A percentile compares a stretch with the other conserved stretches of the same genome.
Evolutionary conservation across 371 early-diverging fungal genomes (phyloP).

Genomic region (Zopfochytrium polystomum): DNA sequence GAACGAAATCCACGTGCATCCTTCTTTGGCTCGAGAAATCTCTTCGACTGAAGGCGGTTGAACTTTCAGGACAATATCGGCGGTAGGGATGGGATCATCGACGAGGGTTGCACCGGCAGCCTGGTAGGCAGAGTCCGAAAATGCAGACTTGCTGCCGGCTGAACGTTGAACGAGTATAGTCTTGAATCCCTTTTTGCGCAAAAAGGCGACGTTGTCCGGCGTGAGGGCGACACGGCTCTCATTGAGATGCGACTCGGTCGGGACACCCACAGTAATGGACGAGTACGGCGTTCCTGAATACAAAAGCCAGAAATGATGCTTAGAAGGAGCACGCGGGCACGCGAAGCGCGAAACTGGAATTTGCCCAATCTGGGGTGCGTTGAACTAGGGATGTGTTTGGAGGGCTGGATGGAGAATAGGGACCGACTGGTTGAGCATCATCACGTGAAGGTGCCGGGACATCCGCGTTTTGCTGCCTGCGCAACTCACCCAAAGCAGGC

Average conservation of each 20-base stretch:
- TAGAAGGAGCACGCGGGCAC: too few species aligned
- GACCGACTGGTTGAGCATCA: too few species aligned
- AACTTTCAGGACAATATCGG: constrained; percentile 31
- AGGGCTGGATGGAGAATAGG: too few species aligned
- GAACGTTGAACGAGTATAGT: constrained; percentile 19
- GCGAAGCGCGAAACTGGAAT: too few species aligned
- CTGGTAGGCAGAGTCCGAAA: constrained; percentile 26
- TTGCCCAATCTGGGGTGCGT: too few species aligned
- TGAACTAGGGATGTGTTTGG: too few species aligned
- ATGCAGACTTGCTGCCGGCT: constrained; percentile 25
- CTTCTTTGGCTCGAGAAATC: constrained; percentile 17
- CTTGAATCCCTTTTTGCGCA: constrained; percentile 32
- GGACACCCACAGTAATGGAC: constrained; percentile 22
- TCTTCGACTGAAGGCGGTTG: constrained; percentile 18
- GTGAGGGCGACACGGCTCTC: constrained; percentile 34
- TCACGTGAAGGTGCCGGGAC: too few species aligned
- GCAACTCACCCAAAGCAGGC: too few species aligned
- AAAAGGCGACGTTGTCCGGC: constrained; percentile 23
- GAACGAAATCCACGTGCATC: constrained; percentile 19
- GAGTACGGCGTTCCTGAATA: constrained; percentile 19
- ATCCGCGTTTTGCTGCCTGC: too few species aligned
- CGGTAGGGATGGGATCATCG: too few species aligned
- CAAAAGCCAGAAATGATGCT: too few species aligned
- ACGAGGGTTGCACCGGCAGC: constrained; percentile 30
- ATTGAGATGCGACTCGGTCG: constrained; percentile 16